Conservation (phyloP, 345 rosid species). For the Heritiera fomes region DNA sequence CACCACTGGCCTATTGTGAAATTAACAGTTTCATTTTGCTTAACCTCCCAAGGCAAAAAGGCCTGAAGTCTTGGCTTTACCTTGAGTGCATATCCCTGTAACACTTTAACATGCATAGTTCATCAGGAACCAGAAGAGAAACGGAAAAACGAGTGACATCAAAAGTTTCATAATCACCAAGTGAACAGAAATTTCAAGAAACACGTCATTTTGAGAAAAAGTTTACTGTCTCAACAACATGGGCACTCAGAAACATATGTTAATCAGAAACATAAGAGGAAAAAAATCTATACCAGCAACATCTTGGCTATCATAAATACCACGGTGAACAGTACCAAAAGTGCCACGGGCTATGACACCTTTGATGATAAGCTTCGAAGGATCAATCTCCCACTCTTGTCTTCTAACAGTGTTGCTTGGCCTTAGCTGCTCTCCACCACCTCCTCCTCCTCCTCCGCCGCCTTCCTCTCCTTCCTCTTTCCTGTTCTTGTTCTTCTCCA, state of each 20-base stretch:
- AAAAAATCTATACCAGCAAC: slow-evolving; percentile 70
- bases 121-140: slow-evolving; percentile 2
- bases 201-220: slow-evolving; percentile 18
- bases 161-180: neutral
- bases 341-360: slow-evolving; percentile 91
- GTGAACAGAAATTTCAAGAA: neutral
- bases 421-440: slow-evolving; percentile 14
- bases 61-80: neutral
- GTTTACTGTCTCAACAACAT: slow-evolving; percentile 2
- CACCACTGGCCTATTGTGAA: slow-evolving; percentile 1
- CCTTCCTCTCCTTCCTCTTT: slow-evolving; percentile 39
- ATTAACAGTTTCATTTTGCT: slow-evolving; percentile 1
- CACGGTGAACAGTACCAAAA: slow-evolving; percentile 95
- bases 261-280: neutral
- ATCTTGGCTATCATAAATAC: slow-evolving; percentile 86
- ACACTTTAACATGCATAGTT: slow-evolving; percentile 4
- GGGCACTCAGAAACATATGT: neutral
- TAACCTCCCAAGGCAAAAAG: neutral
- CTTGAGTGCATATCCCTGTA: neutral
- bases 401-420: slow-evolving; percentile 34
- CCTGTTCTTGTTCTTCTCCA: slow-evolving; percentile 74
- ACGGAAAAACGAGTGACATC: neutral
- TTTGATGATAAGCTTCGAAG: slow-evolving; percentile 78
- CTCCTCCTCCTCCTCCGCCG: neutral
- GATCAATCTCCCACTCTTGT: slow-evolving; percentile 99